Conservation (phyloP, 2,329 filamentous ascomycete genomes). For the Pseudogymnoascus sp. region DNA sequence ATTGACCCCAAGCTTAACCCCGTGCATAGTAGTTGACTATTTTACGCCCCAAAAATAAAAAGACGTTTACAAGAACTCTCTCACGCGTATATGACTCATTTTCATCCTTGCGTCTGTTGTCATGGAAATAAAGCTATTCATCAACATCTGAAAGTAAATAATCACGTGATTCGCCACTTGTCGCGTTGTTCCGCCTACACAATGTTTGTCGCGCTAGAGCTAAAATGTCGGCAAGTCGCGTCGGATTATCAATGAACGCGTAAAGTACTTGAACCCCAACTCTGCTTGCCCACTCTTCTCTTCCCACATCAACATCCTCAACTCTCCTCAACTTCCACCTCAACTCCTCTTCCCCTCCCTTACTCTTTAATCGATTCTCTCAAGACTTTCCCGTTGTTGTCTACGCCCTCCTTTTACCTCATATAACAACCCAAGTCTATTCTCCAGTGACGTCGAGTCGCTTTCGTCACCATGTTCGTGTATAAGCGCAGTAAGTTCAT, state of each 20-base stretch:
- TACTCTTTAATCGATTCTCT: slow-evolving; percentile 12
- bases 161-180: background rate
- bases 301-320: slow-evolving; percentile 9
- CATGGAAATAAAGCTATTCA: background rate
- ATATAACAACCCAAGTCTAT: slow-evolving; percentile 3
- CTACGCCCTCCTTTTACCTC: background rate
- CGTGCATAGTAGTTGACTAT: background rate
- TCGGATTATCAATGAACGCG: slow-evolving; percentile 10
- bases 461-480: slow-evolving; percentile 25
- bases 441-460: background rate
- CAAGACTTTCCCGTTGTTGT: slow-evolving; percentile 10
- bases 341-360: slow-evolving; percentile 10
- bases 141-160: background rate
- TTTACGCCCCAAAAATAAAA: background rate
- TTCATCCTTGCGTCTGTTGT: background rate
- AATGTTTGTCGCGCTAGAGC: slow-evolving; percentile 9
- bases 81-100: slow-evolving; percentile 1
- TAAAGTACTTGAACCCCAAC: slow-evolving; percentile 12
- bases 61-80: background rate
- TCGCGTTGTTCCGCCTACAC: slow-evolving; percentile 5
- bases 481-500: slow-evolving; percentile 29
- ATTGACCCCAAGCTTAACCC: background rate
- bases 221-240: slow-evolving; percentile 6
- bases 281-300: slow-evolving; percentile 6
- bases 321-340: slow-evolving; percentile 2